These are phyloP conservation scores for Imleria badia DNA, from an alignment of 768 basidiomycete species.

Conservation along the genomic window DNA sequence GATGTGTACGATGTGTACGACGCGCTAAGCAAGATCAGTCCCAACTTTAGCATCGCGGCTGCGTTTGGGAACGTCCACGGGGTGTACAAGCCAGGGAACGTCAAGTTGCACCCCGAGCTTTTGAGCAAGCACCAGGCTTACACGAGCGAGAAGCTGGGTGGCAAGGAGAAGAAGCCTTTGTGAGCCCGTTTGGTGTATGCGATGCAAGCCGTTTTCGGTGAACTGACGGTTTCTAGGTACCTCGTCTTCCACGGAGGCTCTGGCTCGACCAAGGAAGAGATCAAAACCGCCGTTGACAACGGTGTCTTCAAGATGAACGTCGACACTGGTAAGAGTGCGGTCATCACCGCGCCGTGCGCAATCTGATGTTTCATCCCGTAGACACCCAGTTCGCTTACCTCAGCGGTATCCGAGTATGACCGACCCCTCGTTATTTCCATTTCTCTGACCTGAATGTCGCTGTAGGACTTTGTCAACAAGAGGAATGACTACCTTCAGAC, in stretches of 20 bases:
- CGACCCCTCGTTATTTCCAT: not conserved
- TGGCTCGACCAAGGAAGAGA: slow-evolving; percentile 95
- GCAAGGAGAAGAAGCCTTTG: slow-evolving; percentile 74
- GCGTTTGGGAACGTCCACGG: slow-evolving; percentile 99
- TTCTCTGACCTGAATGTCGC: not conserved
- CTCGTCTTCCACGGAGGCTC: slow-evolving; percentile 99
- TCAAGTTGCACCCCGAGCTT: slow-evolving; percentile 87
- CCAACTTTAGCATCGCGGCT: slow-evolving; percentile 97
- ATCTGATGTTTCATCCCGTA: slow-evolving; percentile 13
- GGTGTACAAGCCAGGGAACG: slow-evolving; percentile 99
- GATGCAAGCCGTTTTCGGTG: not conserved
- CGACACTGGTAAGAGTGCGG: slow-evolving; percentile 61
- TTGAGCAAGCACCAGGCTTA: slow-evolving; percentile 87
- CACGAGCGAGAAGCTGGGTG: slow-evolving; percentile 65
- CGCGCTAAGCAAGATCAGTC: slow-evolving; percentile 79
- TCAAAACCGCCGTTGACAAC: slow-evolving; percentile 82
- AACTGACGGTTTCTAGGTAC: slow-evolving; percentile 51
- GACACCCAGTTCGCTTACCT: slow-evolving; percentile 94
- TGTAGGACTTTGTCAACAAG: slow-evolving; percentile 77
- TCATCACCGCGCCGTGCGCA: not conserved
- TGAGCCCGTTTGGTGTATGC: slow-evolving; percentile 38
- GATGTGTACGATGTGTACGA: slow-evolving; percentile 91
- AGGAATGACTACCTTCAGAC: slow-evolving; percentile 86
- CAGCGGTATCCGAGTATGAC: slow-evolving; percentile 68
- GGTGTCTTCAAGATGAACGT: slow-evolving; percentile 99